A percentile compares a stretch with the other conserved stretches of the same genome.
Evolutionary conservation across 345 rosid genomes (phyloP).

Genomic region (Brassica carinata): DNA sequence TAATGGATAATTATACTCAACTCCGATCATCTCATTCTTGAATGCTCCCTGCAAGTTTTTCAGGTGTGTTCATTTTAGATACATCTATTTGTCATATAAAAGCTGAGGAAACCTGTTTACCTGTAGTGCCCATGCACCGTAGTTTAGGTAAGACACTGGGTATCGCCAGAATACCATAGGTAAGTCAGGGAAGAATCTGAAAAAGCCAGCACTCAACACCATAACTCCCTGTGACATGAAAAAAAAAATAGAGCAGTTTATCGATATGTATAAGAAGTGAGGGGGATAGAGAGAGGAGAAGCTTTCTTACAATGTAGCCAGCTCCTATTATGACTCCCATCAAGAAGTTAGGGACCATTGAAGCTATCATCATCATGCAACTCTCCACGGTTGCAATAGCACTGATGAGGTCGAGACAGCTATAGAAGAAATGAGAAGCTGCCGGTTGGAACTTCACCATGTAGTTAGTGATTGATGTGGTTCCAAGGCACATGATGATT

Average conservation of each 20-base stretch:
- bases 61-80: slow-evolving; percentile 15
- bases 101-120: slow-evolving; percentile 38
- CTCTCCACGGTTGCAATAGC: slow-evolving; percentile 75
- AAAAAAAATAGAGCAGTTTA: neutral
- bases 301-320: slow-evolving; percentile 69
- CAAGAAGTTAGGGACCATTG: slow-evolving; percentile 75
- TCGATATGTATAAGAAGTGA: slow-evolving; percentile 3
- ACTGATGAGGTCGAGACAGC: slow-evolving; percentile 60
- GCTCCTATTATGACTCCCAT: slow-evolving; percentile 77
- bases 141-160: slow-evolving; percentile 71
- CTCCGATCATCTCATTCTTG: slow-evolving; percentile 82
- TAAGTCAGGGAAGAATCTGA: slow-evolving; percentile 68
- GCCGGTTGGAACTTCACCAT: slow-evolving; percentile 66
- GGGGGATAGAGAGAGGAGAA: slow-evolving; percentile 6
- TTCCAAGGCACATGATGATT: slow-evolving; percentile 51
- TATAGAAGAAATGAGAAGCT: slow-evolving; percentile 55
- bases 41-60: slow-evolving; percentile 61
- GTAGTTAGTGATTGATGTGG: slow-evolving; percentile 55
- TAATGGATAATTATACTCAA: slow-evolving; percentile 64
- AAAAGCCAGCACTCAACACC: slow-evolving; percentile 84
- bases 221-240: slow-evolving; percentile 57
- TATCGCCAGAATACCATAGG: slow-evolving; percentile 80
- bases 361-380: slow-evolving; percentile 85
- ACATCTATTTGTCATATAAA: neutral
- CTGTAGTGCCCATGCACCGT: slow-evolving; percentile 82